Evolutionary conservation across 208 protist species (phyloP), one percentile per base, ranked within the genome.

Genomic region (Trypanosoma boissoni): DNA sequence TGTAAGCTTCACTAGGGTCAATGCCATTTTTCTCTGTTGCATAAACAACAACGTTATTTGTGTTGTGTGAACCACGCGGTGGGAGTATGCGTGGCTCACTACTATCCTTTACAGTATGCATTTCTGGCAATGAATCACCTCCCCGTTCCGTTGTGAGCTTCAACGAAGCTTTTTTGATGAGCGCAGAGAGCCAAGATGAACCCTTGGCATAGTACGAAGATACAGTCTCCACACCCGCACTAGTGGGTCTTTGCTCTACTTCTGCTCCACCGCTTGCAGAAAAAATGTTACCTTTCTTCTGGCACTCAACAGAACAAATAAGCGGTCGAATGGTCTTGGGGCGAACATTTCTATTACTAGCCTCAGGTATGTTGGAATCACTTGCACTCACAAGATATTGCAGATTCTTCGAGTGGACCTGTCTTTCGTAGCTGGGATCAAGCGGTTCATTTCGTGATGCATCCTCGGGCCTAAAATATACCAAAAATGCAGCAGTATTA

Each of bases 1-100:
- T 88, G 67, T 81, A 88, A 18, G 76, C 80, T 34, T 88, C 76
- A 46, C 74, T 81, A 10, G 66, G 62, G 39, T 88, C 80, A 12
- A 83, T 67, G 29, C 58, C 50, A 18, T 60, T 69, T 28, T 74
- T 31, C n/a, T 73, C 68, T 10, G 70, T 66, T 23, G 36, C 21
- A 56, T 83, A 87, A 20, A 26, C 27, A 20, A 67, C 72, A 32
- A 72, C 62, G 18, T 39, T 16, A 52, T 37, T 12, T 50, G 48
- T 46, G 58, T 62, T 24, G 58, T 62, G 26, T 71, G 68, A 10
- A 58, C 32, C 55, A 39, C 31, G 56, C 42, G 10, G 1, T 31
- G 24, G 9, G 12, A 32, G 27, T 56, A n/a, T n/a, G n/a, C n/a
- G n/a, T n/a, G n/a, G n/a, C 31, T 10, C 8, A 29, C 49, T 61